Conservation (phyloP, 169 alveolate species). For the Cyclospora cayetanensis region DNA sequence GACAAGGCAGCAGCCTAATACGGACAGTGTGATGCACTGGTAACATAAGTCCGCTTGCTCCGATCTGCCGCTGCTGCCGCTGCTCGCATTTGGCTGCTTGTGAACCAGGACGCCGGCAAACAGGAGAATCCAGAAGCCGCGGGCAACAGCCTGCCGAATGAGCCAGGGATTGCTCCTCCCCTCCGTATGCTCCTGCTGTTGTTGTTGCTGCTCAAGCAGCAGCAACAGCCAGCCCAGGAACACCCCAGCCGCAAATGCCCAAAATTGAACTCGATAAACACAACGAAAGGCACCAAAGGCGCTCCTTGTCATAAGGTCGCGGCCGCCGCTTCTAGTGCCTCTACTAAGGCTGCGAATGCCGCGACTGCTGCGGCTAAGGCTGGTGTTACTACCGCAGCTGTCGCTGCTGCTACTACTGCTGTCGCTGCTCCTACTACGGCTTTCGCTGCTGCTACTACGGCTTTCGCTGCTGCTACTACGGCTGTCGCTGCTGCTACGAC, state of each 20-base stretch:
- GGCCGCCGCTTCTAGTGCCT: not conserved
- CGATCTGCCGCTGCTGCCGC: conserved; percentile 52
- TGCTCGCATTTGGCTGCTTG: conserved; percentile 22
- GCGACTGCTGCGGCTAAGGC: not conserved
- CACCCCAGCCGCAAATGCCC: conserved; percentile 11
- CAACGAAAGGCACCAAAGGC: not conserved
- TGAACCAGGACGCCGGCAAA: not conserved
- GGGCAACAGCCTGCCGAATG: not conserved
- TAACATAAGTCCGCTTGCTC: not conserved
- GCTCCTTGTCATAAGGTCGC: not conserved
- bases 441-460: not conserved
- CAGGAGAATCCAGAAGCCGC: conserved; percentile 10
- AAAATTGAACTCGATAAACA: not conserved
- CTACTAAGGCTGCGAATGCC: not conserved
- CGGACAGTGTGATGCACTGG: conserved; percentile 29
- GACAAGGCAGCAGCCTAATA: conserved; percentile 13
- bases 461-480: not conserved
- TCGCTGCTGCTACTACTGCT: conserved; percentile 36
- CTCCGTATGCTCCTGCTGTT: not conserved
- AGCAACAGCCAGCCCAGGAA: conserved; percentile 45
- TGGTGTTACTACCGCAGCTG: conserved; percentile 39
- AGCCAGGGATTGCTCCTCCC: not conserved
- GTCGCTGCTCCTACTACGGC: not conserved
- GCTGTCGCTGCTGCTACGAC: not conserved
- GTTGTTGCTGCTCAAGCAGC: conserved; percentile 9